Evolutionary conservation across 2,329 filamentous ascomycete species (phyloP).

Genomic region (Pseudocercospora fuligena): DNA sequence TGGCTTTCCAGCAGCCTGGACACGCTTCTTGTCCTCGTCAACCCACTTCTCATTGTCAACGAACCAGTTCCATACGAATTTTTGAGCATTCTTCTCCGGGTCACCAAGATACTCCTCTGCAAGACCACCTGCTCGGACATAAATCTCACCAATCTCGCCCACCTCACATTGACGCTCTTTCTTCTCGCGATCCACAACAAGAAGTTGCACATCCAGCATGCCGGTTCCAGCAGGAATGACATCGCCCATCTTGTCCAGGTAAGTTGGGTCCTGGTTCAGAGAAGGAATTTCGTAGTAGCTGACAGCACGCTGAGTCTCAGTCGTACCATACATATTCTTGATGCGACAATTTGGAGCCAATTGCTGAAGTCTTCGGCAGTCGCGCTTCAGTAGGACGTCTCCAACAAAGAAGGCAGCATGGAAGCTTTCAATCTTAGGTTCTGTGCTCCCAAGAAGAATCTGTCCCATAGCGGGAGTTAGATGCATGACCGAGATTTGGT

Average conservation of each 20-base stretch:
- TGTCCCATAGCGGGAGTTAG: slow-evolving; percentile 96
- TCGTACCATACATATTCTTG: slow-evolving; percentile 87
- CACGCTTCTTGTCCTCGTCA: slow-evolving; percentile 63
- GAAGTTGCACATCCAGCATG: slow-evolving; percentile 86
- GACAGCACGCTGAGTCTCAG: slow-evolving; percentile 80
- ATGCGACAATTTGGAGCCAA: slow-evolving; percentile 77
- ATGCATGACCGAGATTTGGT: slow-evolving; percentile 78
- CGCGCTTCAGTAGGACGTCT: slow-evolving; percentile 82
- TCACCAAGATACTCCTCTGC: slow-evolving; percentile 78
- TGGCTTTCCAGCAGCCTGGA: slow-evolving; percentile 51
- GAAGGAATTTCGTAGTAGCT: slow-evolving; percentile 81
- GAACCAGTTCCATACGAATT: slow-evolving; percentile 88
- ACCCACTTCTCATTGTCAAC: slow-evolving; percentile 73
- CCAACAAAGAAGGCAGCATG: slow-evolving; percentile 87
- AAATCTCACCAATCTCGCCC: slow-evolving; percentile 84
- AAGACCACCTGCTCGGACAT: slow-evolving; percentile 79
- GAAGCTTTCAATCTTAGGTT: slow-evolving; percentile 66
- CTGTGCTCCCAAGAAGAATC: slow-evolving; percentile 83
- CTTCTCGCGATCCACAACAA: slow-evolving; percentile 76
- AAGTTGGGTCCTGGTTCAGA: slow-evolving; percentile 65
- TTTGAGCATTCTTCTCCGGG: slow-evolving; percentile 67
- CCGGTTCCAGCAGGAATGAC: slow-evolving; percentile 82
- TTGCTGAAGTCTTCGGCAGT: slow-evolving; percentile 76
- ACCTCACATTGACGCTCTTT: slow-evolving; percentile 73
- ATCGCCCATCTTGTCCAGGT: slow-evolving; percentile 69